Evolutionary conservation across 176 grass and related monocot species (phyloP), one percentile per base, ranked within the genome.

Genomic region (Pontederia paniculata): DNA sequence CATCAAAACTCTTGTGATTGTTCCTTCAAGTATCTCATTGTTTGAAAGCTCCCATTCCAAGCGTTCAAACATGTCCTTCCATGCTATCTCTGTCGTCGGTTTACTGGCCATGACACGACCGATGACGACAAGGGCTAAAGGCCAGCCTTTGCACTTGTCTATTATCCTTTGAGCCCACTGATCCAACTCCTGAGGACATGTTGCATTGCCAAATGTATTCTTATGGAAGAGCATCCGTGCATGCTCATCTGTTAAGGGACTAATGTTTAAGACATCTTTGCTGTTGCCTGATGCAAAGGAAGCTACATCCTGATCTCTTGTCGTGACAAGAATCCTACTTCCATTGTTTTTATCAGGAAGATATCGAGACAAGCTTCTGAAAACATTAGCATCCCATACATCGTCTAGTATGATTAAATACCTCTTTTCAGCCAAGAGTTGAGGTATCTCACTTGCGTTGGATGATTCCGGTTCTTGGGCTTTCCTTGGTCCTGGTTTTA

Each of bases 401-500:
- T 78, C 83, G 57, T 86, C 73, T 54, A 81, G 20, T 2, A 86
- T 31, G 20, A 86, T 71, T 0, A 86, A 5, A 53, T 82, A 82
- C n/a, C 28, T 88, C n/a, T 68, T 70, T 17, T 50, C 9, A 31
- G 2, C 2, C 25, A 31, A 5, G 25, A 31, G 25, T 31, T 31
- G 2, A 31, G 1, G 5, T 1, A 31, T 1, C 25, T 31, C 5
- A 31, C 25, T 31, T 31, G 25, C 5, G 5, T 1, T 31, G 2
- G 25, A 1, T 5, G 5, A 1, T 5, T 31, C 5, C 25, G 5
- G 25, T 1, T 2, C 25, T 5, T 5, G 1, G 25, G 25, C 25
- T 5, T 31, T 31, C 5, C 25, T 2, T 1, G 25, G 25, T 5
- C 5, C n/a, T n/a, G n/a, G 25, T 5, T 31, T 5, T 5, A 31